Evolutionary conservation across 345 rosid species (phyloP).

Genomic region (Sonneratia caseolaris): DNA sequence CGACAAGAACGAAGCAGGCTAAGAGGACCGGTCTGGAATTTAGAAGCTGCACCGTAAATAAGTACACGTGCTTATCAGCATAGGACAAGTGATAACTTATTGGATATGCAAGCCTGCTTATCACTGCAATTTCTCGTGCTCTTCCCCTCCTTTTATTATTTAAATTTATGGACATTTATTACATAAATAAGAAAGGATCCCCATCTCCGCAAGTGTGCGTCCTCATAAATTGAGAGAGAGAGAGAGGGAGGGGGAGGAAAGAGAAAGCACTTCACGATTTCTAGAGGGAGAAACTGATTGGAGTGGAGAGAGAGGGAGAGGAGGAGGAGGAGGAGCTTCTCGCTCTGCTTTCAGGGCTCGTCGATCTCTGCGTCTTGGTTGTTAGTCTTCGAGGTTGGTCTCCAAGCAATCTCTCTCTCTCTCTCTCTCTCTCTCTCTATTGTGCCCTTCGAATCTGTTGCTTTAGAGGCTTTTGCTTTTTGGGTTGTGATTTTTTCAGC

Average conservation of each 20-base stretch:
- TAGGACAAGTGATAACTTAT: background rate
- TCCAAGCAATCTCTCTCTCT: constrained; percentile 12
- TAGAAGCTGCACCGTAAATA: background rate
- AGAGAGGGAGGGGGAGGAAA: background rate
- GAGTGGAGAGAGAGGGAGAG: constrained; percentile 13
- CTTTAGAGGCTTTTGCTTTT: constrained; percentile 37
- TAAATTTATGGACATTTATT: background rate
- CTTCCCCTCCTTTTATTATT: constrained; percentile 37
- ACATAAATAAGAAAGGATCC: constrained; percentile 12
- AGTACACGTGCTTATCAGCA: rapidly evolving
- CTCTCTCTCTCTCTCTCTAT: constrained; percentile 4
- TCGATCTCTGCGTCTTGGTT: background rate
- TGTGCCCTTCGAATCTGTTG: constrained; percentile 9
- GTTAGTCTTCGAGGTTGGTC: constrained; percentile 11
- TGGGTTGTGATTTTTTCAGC: background rate
- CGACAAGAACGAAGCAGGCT: constrained; percentile 60
- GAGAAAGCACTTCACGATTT: background rate
- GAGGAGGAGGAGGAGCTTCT: constrained; percentile 21
- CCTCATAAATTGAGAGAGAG: background rate
- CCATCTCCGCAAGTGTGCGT: constrained; percentile 29
- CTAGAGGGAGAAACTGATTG: constrained; percentile 1
- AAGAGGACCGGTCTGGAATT: constrained; percentile 20
- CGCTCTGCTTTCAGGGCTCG: constrained; percentile 8
- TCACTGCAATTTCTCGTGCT: constrained; percentile 25
- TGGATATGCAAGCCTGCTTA: rapidly evolving